phyloP scores from a whole-genome alignment of 331 rosid genomes.

The Rhamnella rubrinervis region DNA sequence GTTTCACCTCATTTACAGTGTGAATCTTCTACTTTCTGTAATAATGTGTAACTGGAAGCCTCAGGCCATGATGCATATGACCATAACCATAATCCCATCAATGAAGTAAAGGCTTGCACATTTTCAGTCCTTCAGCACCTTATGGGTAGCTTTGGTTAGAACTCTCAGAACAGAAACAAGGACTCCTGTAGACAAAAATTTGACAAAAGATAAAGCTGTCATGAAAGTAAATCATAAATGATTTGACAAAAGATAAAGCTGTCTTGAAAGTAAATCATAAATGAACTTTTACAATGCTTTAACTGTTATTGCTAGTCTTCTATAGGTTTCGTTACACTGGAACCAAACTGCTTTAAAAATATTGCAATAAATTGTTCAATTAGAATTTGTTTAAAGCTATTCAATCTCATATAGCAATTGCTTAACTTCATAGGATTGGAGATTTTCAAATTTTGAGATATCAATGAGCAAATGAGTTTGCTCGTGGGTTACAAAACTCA shows the following conservation, averaged over 20 bases:
- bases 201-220: not conserved
- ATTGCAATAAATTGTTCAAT: no score
- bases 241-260: no score
- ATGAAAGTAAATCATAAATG: not conserved
- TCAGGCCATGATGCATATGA: conserved; percentile 24
- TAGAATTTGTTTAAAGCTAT: no score
- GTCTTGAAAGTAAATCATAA: no score
- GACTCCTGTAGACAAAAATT: conserved; percentile 53
- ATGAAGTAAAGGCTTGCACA: conserved; percentile 65
- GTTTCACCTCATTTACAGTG: conserved; percentile 34
- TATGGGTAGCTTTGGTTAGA: conserved; percentile 61
- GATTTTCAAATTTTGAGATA: no score
- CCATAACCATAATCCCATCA: conserved; percentile 46
- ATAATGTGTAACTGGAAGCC: conserved; percentile 80
- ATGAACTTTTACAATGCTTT: not conserved
- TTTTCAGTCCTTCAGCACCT: conserved; percentile 52
- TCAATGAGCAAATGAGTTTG: no score
- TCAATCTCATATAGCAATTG: no score
- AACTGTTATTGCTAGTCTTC: no score
- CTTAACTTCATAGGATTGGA: no score
- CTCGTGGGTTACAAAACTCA: no score
- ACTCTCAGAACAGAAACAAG: conserved; percentile 57
- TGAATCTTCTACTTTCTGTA: conserved; percentile 49
- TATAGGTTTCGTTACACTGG: no score
- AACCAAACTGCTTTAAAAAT: no score